Evolutionary conservation across 352 stramenopile genomes (phyloP).

Genomic region (Phytophthora brassicae): DNA sequence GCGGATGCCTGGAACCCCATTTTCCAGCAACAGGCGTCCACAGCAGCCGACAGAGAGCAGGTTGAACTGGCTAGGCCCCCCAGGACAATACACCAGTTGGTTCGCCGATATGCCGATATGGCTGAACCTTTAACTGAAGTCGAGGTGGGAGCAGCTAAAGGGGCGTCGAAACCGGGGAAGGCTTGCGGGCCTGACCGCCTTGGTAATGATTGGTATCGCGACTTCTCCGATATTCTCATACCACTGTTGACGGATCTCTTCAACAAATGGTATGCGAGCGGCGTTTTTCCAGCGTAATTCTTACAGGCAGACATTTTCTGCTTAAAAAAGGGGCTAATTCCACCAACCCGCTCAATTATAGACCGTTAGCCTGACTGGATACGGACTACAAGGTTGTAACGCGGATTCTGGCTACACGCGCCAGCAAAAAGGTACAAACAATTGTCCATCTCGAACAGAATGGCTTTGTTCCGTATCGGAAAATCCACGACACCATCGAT

Average conservation of each 20-base stretch:
- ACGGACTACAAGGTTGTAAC: conserved; percentile 20
- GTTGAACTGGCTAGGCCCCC: too few relatives aligned
- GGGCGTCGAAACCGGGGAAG: background rate
- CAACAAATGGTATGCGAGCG: background rate
- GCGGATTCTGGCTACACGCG: background rate
- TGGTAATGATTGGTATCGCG: conserved; percentile 8
- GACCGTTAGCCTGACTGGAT: conserved; percentile 6
- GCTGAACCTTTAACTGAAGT: too few relatives aligned
- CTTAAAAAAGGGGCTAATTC: background rate
- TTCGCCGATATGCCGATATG: too few relatives aligned
- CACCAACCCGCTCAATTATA: conserved; percentile 5
- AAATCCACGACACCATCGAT: conserved; percentile 2
- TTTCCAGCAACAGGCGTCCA: too few relatives aligned
- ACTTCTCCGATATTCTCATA: background rate
- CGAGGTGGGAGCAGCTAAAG: background rate
- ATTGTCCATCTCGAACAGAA: background rate
- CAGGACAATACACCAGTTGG: too few relatives aligned
- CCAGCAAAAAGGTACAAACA: too few relatives aligned
- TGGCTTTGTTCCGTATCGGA: conserved; percentile 3
- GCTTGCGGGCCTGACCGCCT: conserved; percentile 4
- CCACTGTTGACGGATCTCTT: background rate
- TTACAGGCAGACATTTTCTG: background rate
- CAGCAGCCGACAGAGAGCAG: too few relatives aligned
- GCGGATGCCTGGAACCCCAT: too few relatives aligned
- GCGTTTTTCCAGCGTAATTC: background rate